These are phyloP conservation scores for Rhazya stricta DNA, from an alignment of 257 asterid genomes.

Conservation along the genomic window DNA sequence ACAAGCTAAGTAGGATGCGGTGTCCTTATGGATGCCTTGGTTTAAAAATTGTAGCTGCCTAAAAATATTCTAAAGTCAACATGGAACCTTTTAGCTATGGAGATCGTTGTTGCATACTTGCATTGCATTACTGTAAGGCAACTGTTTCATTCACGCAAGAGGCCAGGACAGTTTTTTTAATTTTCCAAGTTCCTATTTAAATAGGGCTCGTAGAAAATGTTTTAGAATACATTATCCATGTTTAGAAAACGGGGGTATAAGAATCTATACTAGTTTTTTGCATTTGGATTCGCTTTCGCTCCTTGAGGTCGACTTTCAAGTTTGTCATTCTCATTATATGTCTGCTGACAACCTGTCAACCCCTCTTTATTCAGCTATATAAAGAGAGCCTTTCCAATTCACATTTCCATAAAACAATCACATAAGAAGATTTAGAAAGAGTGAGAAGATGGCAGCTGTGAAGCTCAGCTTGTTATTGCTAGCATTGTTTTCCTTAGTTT, in stretches of 20 bases:
- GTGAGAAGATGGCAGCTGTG: constrained; percentile 12
- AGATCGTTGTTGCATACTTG: neutral
- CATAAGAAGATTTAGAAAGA: neutral
- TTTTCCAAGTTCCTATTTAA: neutral
- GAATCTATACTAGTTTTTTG: constrained; percentile 10
- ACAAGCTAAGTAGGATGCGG: too few relatives aligned
- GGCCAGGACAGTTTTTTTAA: too few relatives aligned
- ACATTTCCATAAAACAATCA: neutral
- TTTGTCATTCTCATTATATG: constrained; percentile 21
- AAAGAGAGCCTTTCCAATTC: constrained; percentile 9
- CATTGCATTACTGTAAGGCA: neutral
- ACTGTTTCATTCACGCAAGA: neutral
- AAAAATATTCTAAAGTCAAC: neutral
- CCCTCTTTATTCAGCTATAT: constrained; percentile 23
- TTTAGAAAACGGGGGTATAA: neutral
- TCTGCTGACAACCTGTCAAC: constrained; percentile 24
- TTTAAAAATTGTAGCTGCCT: neutral
- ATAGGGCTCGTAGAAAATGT: too few relatives aligned
- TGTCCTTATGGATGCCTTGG: too few relatives aligned
- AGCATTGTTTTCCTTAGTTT: constrained; percentile 23
- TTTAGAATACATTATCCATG: neutral
- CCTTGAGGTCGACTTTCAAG: constrained; percentile 32
- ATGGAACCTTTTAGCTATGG: neutral
- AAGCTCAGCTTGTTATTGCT: constrained; percentile 22
- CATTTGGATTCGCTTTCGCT: constrained; percentile 25